Evolutionary conservation across 2,329 filamentous ascomycete genomes (phyloP), one percentile per base, ranked within the genome.

Genomic region (Colletotrichum spaethianum): DNA sequence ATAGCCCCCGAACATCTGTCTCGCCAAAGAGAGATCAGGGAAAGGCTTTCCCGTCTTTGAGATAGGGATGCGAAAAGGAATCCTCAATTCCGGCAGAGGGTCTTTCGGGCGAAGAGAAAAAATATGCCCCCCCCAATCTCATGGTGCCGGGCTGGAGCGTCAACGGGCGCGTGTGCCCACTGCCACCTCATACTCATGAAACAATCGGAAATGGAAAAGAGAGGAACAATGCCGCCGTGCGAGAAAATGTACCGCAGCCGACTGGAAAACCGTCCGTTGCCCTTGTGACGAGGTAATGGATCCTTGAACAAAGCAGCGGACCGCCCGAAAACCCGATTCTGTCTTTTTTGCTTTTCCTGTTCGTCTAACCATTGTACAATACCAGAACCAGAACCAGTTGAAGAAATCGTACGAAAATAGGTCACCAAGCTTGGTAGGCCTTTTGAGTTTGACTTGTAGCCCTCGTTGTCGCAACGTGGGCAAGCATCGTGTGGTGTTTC

Each of bases 291-390:
- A 53, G 28, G 12, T 44, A 48, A 44, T 12, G 36, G 56, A 38
- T 31, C n/a, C 33, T 11, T 33, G 28, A 59, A 38, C 40, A 52
- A 46, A 50, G 69, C 14, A 72, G 31, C 56, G 55, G 60, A 44
- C 38, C 66, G 60, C 52, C 65, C 52, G 38, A 70, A n/a, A 46
- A 38, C 53, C 57, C 26, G 42, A 46, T 28, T 57, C 56, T 31
- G 40, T 59, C 52, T 69, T 42, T 56, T 53, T 67, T 60, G 33
- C 44, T 70, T 72, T 70, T 59, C 65, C 59, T 72, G 52, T 61
- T 59, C 59, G 66, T 72, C 70, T 70, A 72, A 44, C 69, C 59
- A 44, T 70, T 46, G 70, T 64, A 70, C 42, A 72, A 73, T 56
- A 40, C 67, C 31, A 60, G 28, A 60, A 52, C 55, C 66, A 55